These are phyloP conservation scores for Aspergillus vadensis DNA, from an alignment of 2,329 filamentous ascomycete genomes.

Conservation along the genomic window DNA sequence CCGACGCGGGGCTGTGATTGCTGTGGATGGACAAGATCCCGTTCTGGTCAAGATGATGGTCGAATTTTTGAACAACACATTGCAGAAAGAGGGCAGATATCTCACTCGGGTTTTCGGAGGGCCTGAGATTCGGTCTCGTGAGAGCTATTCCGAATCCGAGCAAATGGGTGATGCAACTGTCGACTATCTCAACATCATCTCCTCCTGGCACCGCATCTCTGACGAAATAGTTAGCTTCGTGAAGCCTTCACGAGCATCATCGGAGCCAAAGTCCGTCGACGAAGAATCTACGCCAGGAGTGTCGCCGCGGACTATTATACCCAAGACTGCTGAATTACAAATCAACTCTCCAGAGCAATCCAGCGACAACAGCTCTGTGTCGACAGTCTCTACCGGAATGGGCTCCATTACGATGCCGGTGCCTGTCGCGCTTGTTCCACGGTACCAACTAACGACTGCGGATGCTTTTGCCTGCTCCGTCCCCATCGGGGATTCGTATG, in stretches of 20 bases:
- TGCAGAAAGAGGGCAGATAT: slow-evolving; percentile 57
- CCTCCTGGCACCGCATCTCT: slow-evolving; percentile 74
- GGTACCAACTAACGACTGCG: slow-evolving; percentile 77
- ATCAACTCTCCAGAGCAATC: slow-evolving; percentile 36
- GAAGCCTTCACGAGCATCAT: slow-evolving; percentile 35
- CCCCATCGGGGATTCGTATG: slow-evolving; percentile 75
- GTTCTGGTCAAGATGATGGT: slow-evolving; percentile 67
- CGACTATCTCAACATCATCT: slow-evolving; percentile 68
- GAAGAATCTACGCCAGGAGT: slow-evolving; percentile 25
- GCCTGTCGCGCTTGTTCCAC: slow-evolving; percentile 74
- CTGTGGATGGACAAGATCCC: slow-evolving; percentile 73
- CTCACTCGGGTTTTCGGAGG: slow-evolving; percentile 54
- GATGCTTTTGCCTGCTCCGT: slow-evolving; percentile 74
- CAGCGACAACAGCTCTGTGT: slow-evolving; percentile 30
- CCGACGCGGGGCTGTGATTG: slow-evolving; percentile 75
- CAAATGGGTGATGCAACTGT: slow-evolving; percentile 50
- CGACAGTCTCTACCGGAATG: slow-evolving; percentile 17
- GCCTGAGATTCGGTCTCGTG: slow-evolving; percentile 34
- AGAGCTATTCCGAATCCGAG: slow-evolving; percentile 26
- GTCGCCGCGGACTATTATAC: slow-evolving; percentile 38
- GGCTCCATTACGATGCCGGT: slow-evolving; percentile 35
- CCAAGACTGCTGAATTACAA: slow-evolving; percentile 31
- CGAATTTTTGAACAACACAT: slow-evolving; percentile 59
- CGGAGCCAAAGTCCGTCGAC: slow-evolving; percentile 20
- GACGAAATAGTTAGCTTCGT: slow-evolving; percentile 67